phyloP scores from a whole-genome alignment of 2,329 filamentous ascomycete genomes.

The Calonectria naviculata region DNA sequence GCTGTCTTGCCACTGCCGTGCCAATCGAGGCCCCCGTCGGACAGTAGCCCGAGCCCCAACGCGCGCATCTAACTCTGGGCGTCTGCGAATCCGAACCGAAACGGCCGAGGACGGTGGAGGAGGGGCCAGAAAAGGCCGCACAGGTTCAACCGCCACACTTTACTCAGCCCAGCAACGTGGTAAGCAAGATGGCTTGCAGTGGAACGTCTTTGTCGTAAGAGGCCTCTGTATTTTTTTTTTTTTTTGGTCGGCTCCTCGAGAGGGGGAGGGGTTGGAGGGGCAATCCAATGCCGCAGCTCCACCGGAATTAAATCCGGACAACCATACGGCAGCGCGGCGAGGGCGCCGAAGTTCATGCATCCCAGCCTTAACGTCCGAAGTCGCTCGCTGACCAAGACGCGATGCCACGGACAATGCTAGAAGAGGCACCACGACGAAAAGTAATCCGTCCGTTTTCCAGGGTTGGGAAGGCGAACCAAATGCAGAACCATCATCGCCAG shows the following conservation, averaged over 20 bases:
- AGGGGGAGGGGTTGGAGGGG: conserved; percentile 15
- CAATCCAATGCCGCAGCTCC: conserved; percentile 20
- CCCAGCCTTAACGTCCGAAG: conserved; percentile 38
- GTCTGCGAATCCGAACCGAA: conserved; percentile 33
- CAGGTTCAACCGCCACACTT: conserved; percentile 12
- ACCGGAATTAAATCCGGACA: conserved; percentile 39
- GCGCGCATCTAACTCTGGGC: conserved; percentile 21
- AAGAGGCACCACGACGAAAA: conserved; percentile 1
- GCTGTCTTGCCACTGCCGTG: conserved; percentile 41
- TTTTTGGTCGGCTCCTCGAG: conserved; percentile 2
- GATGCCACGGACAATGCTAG: conserved; percentile 22
- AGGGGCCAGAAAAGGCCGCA: conserved; percentile 40
- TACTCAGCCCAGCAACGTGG: conserved; percentile 23
- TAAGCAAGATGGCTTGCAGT: conserved; percentile 2
- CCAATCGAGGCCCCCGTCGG: conserved; percentile 42
- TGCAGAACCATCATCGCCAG: background rate
- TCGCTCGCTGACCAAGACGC: conserved; percentile 34
- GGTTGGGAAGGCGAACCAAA: background rate
- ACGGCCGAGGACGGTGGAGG: conserved; percentile 31
- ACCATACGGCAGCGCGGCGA: conserved; percentile 33
- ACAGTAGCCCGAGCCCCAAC: conserved; percentile 43
- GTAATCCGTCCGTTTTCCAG: background rate
- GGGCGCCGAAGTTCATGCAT: conserved; percentile 36
- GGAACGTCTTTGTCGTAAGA: background rate
- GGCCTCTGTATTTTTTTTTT: background rate